Evolutionary conservation across 2,329 filamentous ascomycete genomes (phyloP).

Genomic region (Phyllosticta ampelicida): DNA sequence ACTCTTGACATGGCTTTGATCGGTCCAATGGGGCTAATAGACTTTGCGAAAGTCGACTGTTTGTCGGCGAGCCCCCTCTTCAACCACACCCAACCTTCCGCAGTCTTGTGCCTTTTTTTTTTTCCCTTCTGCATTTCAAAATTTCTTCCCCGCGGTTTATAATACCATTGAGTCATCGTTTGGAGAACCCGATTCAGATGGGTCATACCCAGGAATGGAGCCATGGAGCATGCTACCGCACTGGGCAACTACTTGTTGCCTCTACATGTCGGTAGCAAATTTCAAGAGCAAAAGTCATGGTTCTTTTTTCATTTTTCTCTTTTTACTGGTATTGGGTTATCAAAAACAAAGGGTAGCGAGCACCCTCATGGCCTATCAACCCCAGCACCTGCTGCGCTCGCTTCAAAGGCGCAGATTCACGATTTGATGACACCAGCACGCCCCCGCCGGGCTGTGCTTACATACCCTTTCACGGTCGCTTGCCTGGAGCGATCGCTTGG

Average conservation of each 20-base stretch:
- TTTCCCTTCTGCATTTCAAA: not conserved
- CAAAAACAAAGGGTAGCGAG: not conserved
- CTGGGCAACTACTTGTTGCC: not conserved
- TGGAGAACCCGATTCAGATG: not conserved
- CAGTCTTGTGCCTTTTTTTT: not conserved
- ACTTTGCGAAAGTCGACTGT: not conserved
- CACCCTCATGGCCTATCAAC: not conserved
- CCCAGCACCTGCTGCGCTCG: not conserved
- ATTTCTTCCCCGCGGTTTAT: not conserved
- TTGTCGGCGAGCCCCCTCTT: not conserved
- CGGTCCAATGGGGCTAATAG: not conserved
- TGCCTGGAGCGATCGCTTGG: not conserved
- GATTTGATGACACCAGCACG: not conserved
- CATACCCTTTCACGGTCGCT: not conserved
- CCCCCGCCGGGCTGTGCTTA: not conserved
- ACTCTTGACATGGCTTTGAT: not conserved
- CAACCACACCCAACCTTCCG: no score
- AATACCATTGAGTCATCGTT: not conserved
- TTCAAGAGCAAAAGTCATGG: not conserved
- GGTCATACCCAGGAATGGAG: not conserved
- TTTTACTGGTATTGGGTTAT: not conserved
- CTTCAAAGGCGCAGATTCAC: not conserved
- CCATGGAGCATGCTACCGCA: not conserved
- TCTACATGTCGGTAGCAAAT: not conserved
- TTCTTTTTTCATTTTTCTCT: not conserved